These are phyloP conservation scores for Zasmidium angulare DNA, from an alignment of 2,329 filamentous ascomycete species.

Conservation along the genomic window DNA sequence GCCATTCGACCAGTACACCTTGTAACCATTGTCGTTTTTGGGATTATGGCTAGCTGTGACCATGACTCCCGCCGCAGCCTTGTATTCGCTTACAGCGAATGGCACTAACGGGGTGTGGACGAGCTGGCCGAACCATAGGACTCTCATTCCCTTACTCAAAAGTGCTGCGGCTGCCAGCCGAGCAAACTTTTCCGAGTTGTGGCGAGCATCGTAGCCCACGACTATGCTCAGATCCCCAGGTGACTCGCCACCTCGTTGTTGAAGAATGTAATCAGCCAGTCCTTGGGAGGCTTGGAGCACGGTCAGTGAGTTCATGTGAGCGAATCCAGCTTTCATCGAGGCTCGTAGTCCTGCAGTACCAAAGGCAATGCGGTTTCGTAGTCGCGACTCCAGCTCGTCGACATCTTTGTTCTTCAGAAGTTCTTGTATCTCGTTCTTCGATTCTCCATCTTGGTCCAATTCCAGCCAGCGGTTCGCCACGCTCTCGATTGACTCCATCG, in stretches of 20 bases:
- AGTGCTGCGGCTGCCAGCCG: conserved; percentile 61
- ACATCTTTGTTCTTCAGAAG: conserved; percentile 47
- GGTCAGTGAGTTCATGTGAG: conserved; percentile 42
- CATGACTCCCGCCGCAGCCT: conserved; percentile 62
- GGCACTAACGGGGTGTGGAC: conserved; percentile 63
- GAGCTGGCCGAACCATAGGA: conserved; percentile 58
- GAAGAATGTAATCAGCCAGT: conserved; percentile 59
- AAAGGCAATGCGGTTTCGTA: conserved; percentile 59
- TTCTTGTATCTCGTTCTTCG: conserved; percentile 54
- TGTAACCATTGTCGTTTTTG: conserved; percentile 65
- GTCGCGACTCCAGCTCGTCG: conserved; percentile 52
- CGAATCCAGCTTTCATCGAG: conserved; percentile 66
- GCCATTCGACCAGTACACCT: conserved; percentile 66
- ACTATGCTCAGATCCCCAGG: conserved; percentile 52
- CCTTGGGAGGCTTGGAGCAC: conserved; percentile 60
- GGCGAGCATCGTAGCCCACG: conserved; percentile 62
- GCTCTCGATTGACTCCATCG: conserved; percentile 13
- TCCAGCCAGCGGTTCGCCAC: conserved; percentile 59
- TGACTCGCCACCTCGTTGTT: conserved; percentile 34
- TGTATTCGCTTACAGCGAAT: conserved; percentile 56
- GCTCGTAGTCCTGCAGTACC: conserved; percentile 63
- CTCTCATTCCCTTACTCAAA: conserved; percentile 56
- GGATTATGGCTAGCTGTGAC: conserved; percentile 67
- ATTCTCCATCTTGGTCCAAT: conserved; percentile 56
- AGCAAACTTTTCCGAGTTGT: conserved; percentile 63